phyloP scores from a whole-genome alignment of 2,329 filamentous ascomycete species.

The Ceratocystis diversiconidia region DNA sequence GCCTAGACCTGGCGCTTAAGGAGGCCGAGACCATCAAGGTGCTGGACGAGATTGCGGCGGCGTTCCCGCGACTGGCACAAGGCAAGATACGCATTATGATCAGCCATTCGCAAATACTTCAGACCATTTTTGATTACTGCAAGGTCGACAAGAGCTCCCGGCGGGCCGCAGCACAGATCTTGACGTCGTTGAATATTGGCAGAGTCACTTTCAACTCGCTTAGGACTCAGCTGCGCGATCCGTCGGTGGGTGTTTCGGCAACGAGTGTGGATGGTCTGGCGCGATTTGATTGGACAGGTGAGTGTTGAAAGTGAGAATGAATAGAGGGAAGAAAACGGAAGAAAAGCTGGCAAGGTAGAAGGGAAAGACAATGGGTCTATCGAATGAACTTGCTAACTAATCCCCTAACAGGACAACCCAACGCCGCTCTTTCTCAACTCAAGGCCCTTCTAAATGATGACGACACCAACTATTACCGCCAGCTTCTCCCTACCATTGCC shows the following conservation, averaged over 20 bases:
- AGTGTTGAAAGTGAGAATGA: conserved; percentile 19
- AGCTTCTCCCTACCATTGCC: conserved; percentile 59
- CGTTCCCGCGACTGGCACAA: conserved; percentile 60
- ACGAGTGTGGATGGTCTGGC: conserved; percentile 84
- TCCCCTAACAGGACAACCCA: conserved; percentile 33
- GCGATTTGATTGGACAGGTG: conserved; percentile 78
- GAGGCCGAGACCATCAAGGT: conserved; percentile 93
- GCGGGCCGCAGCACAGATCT: conserved; percentile 59
- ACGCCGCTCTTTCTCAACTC: conserved; percentile 42
- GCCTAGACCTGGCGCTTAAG: conserved; percentile 69
- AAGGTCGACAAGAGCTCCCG: conserved; percentile 57
- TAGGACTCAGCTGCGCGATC: conserved; percentile 65
- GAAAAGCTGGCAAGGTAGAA: background rate
- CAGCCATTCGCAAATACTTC: conserved; percentile 74
- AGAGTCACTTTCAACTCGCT: conserved; percentile 74
- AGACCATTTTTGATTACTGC: conserved; percentile 81
- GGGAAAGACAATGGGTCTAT: background rate
- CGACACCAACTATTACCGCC: conserved; percentile 53
- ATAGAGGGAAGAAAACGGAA: background rate
- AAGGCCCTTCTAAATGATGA: conserved; percentile 49
- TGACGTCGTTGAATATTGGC: conserved; percentile 77
- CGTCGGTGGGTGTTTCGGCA: conserved; percentile 65
- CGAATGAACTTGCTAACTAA: conserved; percentile 18
- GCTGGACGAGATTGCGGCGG: conserved; percentile 72
- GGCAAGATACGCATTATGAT: conserved; percentile 76